Evolutionary conservation across 495 filamentous ascomycete genomes (phyloP).

Genomic region (Mytilinidion resinicola): DNA sequence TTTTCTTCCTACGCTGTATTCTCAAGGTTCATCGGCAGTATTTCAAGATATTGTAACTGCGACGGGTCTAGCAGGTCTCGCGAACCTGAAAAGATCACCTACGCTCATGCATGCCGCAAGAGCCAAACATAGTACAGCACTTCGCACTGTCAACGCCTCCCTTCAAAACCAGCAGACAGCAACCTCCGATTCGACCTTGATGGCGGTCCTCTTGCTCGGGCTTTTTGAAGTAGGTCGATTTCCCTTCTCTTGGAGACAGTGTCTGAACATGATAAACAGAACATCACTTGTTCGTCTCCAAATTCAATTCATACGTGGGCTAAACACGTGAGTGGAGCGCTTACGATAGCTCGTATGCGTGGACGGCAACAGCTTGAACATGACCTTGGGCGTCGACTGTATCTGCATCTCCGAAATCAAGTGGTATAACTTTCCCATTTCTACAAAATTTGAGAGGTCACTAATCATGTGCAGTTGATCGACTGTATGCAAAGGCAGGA

Average conservation of each 20-base stretch:
- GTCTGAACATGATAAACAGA: neutral
- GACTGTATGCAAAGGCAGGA: constrained; percentile 2
- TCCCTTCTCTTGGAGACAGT: neutral
- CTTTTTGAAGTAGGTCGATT: neutral
- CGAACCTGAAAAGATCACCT: constrained; percentile 1
- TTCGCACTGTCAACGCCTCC: neutral
- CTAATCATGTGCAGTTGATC: constrained; percentile 1
- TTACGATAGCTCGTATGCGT: neutral
- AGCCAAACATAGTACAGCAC: neutral
- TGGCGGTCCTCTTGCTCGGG: constrained; percentile 1
- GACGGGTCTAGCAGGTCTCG: constrained; percentile 1
- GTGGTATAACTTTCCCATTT: neutral
- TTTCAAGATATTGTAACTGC: neutral
- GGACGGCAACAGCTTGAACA: neutral
- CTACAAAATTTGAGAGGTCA: too few relatives aligned
- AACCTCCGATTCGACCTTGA: constrained; percentile 3
- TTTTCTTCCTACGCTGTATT: neutral
- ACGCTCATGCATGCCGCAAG: constrained; percentile 3
- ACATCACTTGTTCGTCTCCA: constrained; percentile 2
- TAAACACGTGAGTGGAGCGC: constrained; percentile 4
- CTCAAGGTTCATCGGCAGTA: too few relatives aligned
- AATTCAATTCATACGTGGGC: constrained; percentile 1
- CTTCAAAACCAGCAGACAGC: neutral
- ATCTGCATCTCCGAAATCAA: constrained; percentile 1
- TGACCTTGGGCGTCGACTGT: constrained; percentile 1